phyloP scores from a whole-genome alignment of 2,329 filamentous ascomycete genomes.

The Aureobasidium subglaciale region DNA sequence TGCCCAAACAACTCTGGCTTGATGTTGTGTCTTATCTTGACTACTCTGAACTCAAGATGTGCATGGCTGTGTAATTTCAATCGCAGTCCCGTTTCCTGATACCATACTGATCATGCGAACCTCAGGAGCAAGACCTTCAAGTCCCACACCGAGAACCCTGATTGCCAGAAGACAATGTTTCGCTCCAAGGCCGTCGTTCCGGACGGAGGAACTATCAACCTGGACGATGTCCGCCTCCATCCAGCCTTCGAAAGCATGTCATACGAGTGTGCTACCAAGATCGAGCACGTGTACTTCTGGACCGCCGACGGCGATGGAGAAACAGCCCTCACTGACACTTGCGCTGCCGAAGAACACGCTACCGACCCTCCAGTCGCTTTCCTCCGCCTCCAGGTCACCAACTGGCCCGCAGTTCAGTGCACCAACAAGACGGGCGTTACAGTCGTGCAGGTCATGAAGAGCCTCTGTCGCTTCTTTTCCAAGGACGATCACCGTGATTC shows the following conservation, averaged over 20 bases:
- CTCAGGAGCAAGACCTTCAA: constrained; percentile 3
- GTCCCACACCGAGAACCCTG: not conserved
- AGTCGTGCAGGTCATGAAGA: constrained; percentile 5
- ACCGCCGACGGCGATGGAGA: not conserved
- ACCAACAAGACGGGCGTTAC: constrained; percentile 4
- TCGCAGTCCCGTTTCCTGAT: no score
- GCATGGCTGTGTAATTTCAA: not conserved
- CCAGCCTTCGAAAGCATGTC: not conserved
- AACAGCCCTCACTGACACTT: not conserved
- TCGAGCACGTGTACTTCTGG: not conserved
- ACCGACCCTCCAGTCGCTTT: not conserved
- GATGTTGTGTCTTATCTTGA: not conserved
- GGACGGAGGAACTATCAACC: not conserved
- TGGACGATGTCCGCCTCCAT: not conserved
- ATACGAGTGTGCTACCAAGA: not conserved
- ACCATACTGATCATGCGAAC: no score
- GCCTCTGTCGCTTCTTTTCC: not conserved
- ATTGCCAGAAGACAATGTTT: not conserved
- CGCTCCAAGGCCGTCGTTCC: not conserved
- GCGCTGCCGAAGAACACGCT: not conserved
- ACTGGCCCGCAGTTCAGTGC: not conserved
- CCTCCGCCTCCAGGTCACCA: not conserved
- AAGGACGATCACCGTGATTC: not conserved
- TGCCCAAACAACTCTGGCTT: not conserved
- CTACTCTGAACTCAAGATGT: not conserved